phyloP scores from a whole-genome alignment of 78 protist species.

The Dictyostelium capitatum region DNA sequence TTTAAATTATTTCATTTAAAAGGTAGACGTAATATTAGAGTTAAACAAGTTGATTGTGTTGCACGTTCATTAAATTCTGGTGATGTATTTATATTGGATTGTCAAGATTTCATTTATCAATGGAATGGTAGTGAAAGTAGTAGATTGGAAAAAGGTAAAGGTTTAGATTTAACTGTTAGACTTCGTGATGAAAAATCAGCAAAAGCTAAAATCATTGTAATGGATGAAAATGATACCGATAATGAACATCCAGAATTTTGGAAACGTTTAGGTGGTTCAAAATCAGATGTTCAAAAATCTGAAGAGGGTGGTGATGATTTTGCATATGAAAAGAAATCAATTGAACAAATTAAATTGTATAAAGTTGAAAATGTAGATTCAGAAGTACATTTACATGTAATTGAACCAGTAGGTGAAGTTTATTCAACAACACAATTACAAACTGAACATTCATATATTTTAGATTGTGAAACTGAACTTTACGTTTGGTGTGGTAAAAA shows the following conservation, averaged over 20 bases:
- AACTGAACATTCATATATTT: not conserved
- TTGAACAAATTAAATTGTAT: conserved; percentile 29
- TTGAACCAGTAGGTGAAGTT: conserved; percentile 29
- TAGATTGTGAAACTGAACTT: conserved; percentile 64
- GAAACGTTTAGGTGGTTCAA: not conserved
- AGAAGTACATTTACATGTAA: not conserved
- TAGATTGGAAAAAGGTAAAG: conserved; percentile 27
- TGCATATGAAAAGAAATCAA: conserved; percentile 36
- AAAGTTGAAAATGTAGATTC: not conserved
- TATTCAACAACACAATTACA: not conserved
- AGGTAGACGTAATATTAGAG: conserved; percentile 46
- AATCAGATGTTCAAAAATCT: conserved; percentile 10
- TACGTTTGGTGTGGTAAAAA: conserved; percentile 34
- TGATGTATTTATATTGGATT: conserved; percentile 85
- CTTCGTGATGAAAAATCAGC: conserved; percentile 38
- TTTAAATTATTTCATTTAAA: conserved; percentile 56
- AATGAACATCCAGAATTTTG: conserved; percentile 9
- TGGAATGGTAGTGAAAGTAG: conserved; percentile 64
- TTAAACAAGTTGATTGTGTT: conserved; percentile 57
- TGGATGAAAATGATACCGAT: conserved; percentile 33
- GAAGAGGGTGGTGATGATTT: conserved; percentile 37
- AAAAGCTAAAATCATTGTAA: conserved; percentile 18
- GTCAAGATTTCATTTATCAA: conserved; percentile 62
- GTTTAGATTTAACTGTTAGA: conserved; percentile 12
- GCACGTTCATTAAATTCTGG: conserved; percentile 63